These are phyloP conservation scores for Ganoderma meredithae DNA, from an alignment of 1,284 basidiomycete species.

Conservation along the genomic window DNA sequence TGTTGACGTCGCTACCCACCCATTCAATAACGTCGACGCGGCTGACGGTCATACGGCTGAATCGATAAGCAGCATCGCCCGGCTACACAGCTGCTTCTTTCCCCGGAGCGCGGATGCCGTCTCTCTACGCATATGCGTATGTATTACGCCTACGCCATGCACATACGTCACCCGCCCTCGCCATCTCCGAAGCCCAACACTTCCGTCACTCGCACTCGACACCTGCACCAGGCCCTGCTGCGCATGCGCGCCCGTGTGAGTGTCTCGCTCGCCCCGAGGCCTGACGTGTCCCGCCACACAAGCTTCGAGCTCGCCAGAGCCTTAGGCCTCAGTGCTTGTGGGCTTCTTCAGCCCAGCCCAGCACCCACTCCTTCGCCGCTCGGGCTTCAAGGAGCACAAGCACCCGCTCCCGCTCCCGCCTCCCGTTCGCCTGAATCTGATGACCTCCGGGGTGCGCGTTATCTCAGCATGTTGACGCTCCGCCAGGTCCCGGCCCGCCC, in stretches of 20 bases:
- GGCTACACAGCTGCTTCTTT: background rate
- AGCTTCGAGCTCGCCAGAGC: background rate
- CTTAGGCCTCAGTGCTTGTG: no score
- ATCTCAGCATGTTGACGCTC: background rate
- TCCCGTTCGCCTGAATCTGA: no score
- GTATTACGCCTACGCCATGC: background rate
- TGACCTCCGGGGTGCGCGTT: background rate
- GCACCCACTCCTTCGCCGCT: background rate
- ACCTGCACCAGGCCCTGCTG: background rate
- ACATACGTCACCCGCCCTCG: background rate
- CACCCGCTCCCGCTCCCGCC: background rate
- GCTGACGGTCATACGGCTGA: background rate
- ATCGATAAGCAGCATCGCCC: background rate
- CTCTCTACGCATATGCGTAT: no score
- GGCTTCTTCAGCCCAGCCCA: background rate
- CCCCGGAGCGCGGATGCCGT: conserved; percentile 2
- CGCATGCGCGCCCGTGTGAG: background rate
- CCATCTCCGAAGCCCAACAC: background rate
- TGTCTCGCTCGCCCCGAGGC: background rate
- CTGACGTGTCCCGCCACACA: background rate
- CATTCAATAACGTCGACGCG: background rate
- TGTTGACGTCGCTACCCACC: background rate
- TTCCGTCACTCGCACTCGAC: no score
- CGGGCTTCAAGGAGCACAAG: background rate
- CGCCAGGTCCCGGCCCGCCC: background rate